These are phyloP conservation scores for Paramarasmius palmivorus DNA, from an alignment of 1,284 basidiomycete species.

Conservation along the genomic window DNA sequence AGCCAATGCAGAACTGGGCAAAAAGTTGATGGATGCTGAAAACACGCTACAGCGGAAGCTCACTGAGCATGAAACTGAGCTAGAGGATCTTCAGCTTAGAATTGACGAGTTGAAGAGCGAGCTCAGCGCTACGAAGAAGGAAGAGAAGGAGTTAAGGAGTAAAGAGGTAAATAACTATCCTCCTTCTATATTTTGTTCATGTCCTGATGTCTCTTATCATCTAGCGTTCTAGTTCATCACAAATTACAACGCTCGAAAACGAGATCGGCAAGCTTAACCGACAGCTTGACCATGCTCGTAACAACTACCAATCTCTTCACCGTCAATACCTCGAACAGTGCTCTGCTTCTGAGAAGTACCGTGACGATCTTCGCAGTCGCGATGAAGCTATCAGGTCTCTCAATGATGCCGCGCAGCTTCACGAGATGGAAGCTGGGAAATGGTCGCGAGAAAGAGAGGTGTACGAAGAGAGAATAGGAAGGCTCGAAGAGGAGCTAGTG, in stretches of 20 bases:
- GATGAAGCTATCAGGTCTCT: slow-evolving; percentile 71
- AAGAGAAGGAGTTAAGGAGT: slow-evolving; percentile 84
- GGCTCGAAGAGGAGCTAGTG: slow-evolving; percentile 68
- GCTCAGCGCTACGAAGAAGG: slow-evolving; percentile 72
- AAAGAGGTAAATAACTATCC: slow-evolving; percentile 65
- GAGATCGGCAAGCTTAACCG: slow-evolving; percentile 78
- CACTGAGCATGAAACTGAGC: slow-evolving; percentile 72
- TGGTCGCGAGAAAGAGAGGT: slow-evolving; percentile 63
- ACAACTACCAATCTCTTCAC: slow-evolving; percentile 73
- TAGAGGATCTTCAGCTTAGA: slow-evolving; percentile 72
- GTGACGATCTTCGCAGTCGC: slow-evolving; percentile 68
- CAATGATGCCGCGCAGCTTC: slow-evolving; percentile 56
- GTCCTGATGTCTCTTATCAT: slow-evolving; percentile 10
- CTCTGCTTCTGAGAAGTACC: slow-evolving; percentile 72
- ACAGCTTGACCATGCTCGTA: slow-evolving; percentile 66
- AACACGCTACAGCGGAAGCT: slow-evolving; percentile 64
- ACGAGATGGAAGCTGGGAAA: slow-evolving; percentile 64
- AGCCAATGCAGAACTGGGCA: slow-evolving; percentile 69
- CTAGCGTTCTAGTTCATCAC: slow-evolving; percentile 60
- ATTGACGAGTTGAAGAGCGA: slow-evolving; percentile 77
- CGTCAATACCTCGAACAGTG: slow-evolving; percentile 87
- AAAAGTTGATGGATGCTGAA: slow-evolving; percentile 75
- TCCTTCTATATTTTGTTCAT: background rate
- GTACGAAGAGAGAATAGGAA: slow-evolving; percentile 65
- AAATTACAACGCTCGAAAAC: slow-evolving; percentile 71